A percentile compares a stretch with the other conserved stretches of the same genome.
These are phyloP conservation scores for Morella rubra DNA, from an alignment of 306 rosid species.

Conservation along the genomic window DNA sequence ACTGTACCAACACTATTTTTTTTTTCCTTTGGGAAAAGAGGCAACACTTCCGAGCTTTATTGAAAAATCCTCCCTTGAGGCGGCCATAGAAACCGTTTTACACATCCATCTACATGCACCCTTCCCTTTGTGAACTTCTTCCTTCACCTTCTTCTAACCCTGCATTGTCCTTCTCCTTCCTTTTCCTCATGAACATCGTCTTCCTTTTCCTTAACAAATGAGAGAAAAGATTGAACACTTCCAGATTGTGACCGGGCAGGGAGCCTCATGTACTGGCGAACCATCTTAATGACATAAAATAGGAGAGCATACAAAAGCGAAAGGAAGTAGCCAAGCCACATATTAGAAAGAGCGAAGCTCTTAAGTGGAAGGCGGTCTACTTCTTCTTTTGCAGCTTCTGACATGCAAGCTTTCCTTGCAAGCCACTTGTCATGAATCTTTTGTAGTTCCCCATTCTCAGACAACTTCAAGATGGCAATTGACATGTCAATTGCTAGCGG, in stretches of 20 bases:
- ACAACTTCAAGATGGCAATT: conserved; percentile 64
- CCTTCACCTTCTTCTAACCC: conserved; percentile 53
- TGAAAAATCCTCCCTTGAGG: too few relatives aligned
- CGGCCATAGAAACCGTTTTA: too few relatives aligned
- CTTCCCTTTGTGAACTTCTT: conserved; percentile 50
- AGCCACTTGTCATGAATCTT: conserved; percentile 98
- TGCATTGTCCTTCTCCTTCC: not conserved
- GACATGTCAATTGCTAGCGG: too few relatives aligned
- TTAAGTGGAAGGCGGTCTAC: conserved; percentile 63
- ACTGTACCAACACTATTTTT: too few relatives aligned
- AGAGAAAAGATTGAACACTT: conserved; percentile 49
- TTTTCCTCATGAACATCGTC: conserved; percentile 28
- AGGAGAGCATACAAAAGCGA: conserved; percentile 55
- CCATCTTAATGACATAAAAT: conserved; percentile 38
- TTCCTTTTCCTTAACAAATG: conserved; percentile 68
- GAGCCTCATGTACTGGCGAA: conserved; percentile 53
- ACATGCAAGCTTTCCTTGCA: conserved; percentile 55
- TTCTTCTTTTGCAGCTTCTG: conserved; percentile 56
- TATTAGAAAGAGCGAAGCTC: conserved; percentile 72
- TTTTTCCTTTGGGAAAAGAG: too few relatives aligned
- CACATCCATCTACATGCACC: conserved; percentile 28
- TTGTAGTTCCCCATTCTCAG: conserved; percentile 80
- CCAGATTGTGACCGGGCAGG: conserved; percentile 23
- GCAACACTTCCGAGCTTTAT: too few relatives aligned
- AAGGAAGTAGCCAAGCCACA: conserved; percentile 66